Evolutionary conservation across 164 flowering plant genomes (phyloP).

Genomic region (Aristolochia contorta): DNA sequence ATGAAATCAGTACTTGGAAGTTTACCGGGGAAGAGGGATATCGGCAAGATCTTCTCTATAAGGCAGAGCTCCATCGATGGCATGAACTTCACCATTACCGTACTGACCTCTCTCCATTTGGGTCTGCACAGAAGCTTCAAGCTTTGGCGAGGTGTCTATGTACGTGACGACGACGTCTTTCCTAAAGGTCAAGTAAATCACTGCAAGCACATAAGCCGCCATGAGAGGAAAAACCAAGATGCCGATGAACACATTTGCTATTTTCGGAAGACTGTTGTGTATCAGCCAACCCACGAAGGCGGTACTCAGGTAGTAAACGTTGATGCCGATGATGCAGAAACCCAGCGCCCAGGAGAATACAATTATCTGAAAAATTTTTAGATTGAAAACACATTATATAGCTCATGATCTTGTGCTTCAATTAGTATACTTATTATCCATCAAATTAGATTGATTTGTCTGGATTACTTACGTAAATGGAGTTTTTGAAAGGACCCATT

Average conservation of each 20-base stretch:
- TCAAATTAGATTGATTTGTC: not conserved
- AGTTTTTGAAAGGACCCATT: slow-evolving; percentile 96
- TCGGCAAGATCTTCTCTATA: slow-evolving; percentile 65
- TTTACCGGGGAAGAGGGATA: slow-evolving; percentile 39
- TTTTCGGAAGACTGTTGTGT: slow-evolving; percentile 48
- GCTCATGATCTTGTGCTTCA: too few species aligned
- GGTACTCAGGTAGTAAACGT: slow-evolving; percentile 68
- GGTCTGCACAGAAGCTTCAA: slow-evolving; percentile 19
- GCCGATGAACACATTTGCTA: slow-evolving; percentile 64
- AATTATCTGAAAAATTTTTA: slow-evolving; percentile 50
- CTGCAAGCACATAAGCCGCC: slow-evolving; percentile 49
- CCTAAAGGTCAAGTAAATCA: slow-evolving; percentile 57
- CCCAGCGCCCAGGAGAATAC: slow-evolving; percentile 72
- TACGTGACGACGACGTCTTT: slow-evolving; percentile 58
- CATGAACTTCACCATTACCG: not conserved
- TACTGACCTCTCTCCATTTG: slow-evolving; percentile 35
- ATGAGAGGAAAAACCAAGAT: slow-evolving; percentile 71
- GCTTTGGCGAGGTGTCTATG: slow-evolving; percentile 30
- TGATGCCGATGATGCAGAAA: slow-evolving; percentile 61
- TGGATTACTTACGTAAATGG: slow-evolving; percentile 46
- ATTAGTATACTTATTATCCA: too few species aligned
- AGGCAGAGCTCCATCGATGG: slow-evolving; percentile 17
- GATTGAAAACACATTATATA: too few species aligned
- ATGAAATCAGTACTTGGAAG: too few species aligned
- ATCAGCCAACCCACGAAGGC: slow-evolving; percentile 63